These are phyloP conservation scores for Harrya chromipes DNA, from an alignment of 768 basidiomycete species.

Conservation along the genomic window DNA sequence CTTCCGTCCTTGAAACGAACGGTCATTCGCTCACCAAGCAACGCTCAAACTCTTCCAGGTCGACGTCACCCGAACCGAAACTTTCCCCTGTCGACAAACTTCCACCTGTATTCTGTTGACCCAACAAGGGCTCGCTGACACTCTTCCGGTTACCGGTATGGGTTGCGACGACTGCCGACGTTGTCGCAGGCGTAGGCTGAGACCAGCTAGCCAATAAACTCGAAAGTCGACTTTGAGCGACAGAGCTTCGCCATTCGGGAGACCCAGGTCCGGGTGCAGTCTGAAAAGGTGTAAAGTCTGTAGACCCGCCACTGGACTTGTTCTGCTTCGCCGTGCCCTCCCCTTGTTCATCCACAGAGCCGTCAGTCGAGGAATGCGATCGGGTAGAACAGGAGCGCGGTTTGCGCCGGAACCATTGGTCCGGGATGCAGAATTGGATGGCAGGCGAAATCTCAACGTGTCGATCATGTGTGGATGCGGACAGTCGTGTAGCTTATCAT, in stretches of 20 bases:
- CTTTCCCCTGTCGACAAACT: conserved; percentile 29
- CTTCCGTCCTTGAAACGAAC: background rate
- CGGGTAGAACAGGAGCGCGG: conserved; percentile 47
- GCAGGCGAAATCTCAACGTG: conserved; percentile 24
- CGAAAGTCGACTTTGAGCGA: conserved; percentile 42
- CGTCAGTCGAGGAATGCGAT: conserved; percentile 43
- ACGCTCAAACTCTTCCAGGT: conserved; percentile 54
- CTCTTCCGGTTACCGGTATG: conserved; percentile 48
- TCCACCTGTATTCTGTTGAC: conserved; percentile 45
- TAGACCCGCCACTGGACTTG: conserved; percentile 27
- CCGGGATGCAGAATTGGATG: conserved; percentile 69
- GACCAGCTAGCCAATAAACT: conserved; percentile 50
- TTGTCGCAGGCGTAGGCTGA: conserved; percentile 41
- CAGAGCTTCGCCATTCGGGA: conserved; percentile 50
- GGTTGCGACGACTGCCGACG: conserved; percentile 26
- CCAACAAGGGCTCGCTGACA: conserved; percentile 68
- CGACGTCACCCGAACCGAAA: conserved; percentile 33
- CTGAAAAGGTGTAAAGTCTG: conserved; percentile 8
- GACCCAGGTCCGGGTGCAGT: conserved; percentile 24
- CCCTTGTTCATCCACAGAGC: conserved; percentile 37
- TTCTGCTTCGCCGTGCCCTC: conserved; percentile 64
- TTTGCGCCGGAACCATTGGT: conserved; percentile 76
- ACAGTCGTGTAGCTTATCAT: conserved; percentile 13
- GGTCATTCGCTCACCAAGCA: conserved; percentile 54
- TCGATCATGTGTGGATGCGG: conserved; percentile 40